phyloP scores from a whole-genome alignment of 140 eudicot genomes.

The Oenanthe javanica region DNA sequence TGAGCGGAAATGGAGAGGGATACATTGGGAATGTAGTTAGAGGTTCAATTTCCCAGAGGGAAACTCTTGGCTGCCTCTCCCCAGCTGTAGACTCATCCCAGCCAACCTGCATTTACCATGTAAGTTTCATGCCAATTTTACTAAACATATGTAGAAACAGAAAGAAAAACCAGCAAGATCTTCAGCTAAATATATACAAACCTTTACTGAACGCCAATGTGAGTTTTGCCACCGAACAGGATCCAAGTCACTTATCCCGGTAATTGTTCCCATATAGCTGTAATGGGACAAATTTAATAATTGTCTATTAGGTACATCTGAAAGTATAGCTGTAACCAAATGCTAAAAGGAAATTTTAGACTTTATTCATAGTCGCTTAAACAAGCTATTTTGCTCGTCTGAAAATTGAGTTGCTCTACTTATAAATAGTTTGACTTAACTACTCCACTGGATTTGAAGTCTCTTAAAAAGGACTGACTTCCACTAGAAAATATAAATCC shows the following conservation, averaged over 20 bases:
- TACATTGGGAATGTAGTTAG: constrained; percentile 87
- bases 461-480: not conserved
- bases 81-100: constrained; percentile 99
- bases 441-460: not conserved
- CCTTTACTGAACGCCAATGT: constrained; percentile 60
- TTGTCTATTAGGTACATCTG: not conserved
- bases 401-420: not conserved
- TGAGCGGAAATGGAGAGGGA: constrained; percentile 75
- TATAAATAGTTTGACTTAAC: not conserved
- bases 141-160: not conserved
- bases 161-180: not conserved
- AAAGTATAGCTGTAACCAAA: not conserved
- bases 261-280: constrained; percentile 65
- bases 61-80: constrained; percentile 88
- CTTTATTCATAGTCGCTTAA: not conserved
- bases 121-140: constrained; percentile 1
- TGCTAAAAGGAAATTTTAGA: not conserved
- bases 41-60: constrained; percentile 92
- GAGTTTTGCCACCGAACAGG: constrained; percentile 50
- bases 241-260: constrained; percentile 50
- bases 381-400: not conserved
- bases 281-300: constrained; percentile 1
- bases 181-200: constrained; percentile 4
- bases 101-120: constrained; percentile 49
- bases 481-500: not conserved